phyloP scores from a whole-genome alignment of 345 rosid species.

The Lumnitzera racemosa region DNA sequence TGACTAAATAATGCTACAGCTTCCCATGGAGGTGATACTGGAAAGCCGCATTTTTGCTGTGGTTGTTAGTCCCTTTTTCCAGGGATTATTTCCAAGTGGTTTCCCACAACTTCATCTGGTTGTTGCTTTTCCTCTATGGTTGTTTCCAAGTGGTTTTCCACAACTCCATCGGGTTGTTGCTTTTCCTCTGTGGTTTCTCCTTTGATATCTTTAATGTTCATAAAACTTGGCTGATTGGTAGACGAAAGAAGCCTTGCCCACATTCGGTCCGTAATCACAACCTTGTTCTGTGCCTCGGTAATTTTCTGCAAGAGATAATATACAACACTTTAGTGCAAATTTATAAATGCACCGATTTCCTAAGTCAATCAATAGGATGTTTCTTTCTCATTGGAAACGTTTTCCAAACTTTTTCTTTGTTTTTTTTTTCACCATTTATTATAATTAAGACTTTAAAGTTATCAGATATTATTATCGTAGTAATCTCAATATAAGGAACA shows the following conservation, averaged over 20 bases:
- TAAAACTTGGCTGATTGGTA: slow-evolving; percentile 77
- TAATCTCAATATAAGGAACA: too few relatives aligned
- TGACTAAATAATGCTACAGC: too few relatives aligned
- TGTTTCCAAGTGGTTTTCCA: neutral
- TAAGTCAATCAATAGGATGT: too few relatives aligned
- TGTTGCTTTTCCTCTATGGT: slow-evolving; percentile 5
- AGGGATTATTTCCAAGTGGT: neutral
- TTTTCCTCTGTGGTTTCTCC: slow-evolving; percentile 14
- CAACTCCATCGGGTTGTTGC: neutral
- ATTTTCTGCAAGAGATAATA: slow-evolving; percentile 29
- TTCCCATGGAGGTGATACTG: too few relatives aligned
- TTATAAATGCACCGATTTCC: neutral
- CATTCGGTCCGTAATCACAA: slow-evolving; percentile 71
- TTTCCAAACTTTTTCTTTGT: too few relatives aligned
- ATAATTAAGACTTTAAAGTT: too few relatives aligned
- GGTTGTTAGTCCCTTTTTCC: neutral
- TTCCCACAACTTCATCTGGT: neutral
- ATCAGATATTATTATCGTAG: too few relatives aligned
- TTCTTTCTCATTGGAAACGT: too few relatives aligned
- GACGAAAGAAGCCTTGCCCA: slow-evolving; percentile 78
- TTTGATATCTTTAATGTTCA: slow-evolving; percentile 20
- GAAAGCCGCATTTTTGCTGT: too few relatives aligned
- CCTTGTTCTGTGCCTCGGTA: slow-evolving; percentile 54
- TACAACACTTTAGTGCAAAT: neutral
- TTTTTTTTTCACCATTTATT: too few relatives aligned